Evolutionary conservation across 306 rosid genomes (phyloP).

Genomic region (Cicer yamashitae): DNA sequence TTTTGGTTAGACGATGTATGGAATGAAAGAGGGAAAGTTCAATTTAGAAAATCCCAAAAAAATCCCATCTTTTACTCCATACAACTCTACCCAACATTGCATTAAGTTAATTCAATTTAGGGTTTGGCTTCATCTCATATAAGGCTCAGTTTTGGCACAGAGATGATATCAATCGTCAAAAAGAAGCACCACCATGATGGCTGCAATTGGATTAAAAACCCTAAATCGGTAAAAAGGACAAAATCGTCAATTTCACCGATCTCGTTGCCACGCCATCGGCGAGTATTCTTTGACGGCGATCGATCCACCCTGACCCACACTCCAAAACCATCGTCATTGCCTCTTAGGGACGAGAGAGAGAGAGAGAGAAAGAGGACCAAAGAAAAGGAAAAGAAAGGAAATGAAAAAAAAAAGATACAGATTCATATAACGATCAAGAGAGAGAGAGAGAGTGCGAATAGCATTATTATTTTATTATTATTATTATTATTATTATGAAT

Average conservation of each 20-base stretch:
- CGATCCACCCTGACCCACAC: slow-evolving; percentile 45
- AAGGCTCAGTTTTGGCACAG: slow-evolving; percentile 53
- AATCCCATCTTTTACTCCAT: slow-evolving; percentile 45
- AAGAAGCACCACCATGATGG: slow-evolving; percentile 47
- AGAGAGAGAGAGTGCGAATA: neutral
- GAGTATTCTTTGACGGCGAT: slow-evolving; percentile 2
- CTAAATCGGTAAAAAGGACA: slow-evolving; percentile 11
- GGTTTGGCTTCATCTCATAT: neutral
- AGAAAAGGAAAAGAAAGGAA: too few relatives aligned
- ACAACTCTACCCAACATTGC: slow-evolving; percentile 37
- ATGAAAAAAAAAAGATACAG: neutral
- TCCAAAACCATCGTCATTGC: slow-evolving; percentile 58
- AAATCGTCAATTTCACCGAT: slow-evolving; percentile 29
- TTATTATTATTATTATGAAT: too few relatives aligned
- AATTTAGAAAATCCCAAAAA: neutral
- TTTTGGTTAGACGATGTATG: slow-evolving; percentile 46
- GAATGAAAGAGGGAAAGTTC: slow-evolving; percentile 34
- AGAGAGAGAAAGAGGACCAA: neutral
- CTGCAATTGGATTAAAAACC: slow-evolving; percentile 47
- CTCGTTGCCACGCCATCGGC: slow-evolving; percentile 51
- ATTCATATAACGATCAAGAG: neutral
- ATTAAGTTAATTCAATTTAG: neutral
- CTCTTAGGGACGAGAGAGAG: slow-evolving; percentile 12
- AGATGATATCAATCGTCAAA: neutral
- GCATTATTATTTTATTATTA: neutral